phyloP scores from a whole-genome alignment of 768 basidiomycete genomes.

The Naematelia encephala region DNA sequence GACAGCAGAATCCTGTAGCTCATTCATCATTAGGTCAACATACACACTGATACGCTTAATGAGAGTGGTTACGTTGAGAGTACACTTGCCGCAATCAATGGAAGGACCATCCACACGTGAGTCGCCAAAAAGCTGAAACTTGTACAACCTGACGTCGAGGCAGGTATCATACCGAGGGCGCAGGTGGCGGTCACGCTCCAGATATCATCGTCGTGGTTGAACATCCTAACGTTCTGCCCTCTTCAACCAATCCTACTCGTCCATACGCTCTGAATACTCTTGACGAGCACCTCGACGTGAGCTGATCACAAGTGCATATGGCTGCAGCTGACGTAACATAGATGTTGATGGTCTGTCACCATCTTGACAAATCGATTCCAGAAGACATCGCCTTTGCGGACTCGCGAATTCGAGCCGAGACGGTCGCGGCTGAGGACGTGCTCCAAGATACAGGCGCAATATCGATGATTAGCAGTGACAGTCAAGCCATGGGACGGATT shows the following conservation, averaged over 20 bases:
- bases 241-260: constrained; percentile 94
- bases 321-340: constrained; percentile 46
- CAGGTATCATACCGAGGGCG: constrained; percentile 88
- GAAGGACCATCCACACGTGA: constrained; percentile 82
- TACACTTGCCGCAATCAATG: constrained; percentile 84
- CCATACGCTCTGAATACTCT: constrained; percentile 88
- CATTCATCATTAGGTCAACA: constrained; percentile 62
- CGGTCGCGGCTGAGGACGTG: constrained; percentile 95
- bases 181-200: constrained; percentile 94
- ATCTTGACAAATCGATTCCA: constrained; percentile 81
- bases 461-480: constrained; percentile 93
- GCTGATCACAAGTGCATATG: constrained; percentile 40
- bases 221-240: constrained; percentile 81
- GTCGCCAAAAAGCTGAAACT: no score
- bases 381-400: constrained; percentile 96
- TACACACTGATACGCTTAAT: constrained; percentile 95
- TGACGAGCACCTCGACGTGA: constrained; percentile 93
- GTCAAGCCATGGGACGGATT: constrained; percentile 97
- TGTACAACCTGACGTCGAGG: no score
- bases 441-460: constrained; percentile 90
- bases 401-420: constrained; percentile 93
- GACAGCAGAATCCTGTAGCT: background rate
- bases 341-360: constrained; percentile 99
- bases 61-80: constrained; percentile 97
- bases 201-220: constrained; percentile 98